phyloP scores from a whole-genome alignment of 2,329 filamentous ascomycete species.

The Neopestalotiopsis sp. region DNA sequence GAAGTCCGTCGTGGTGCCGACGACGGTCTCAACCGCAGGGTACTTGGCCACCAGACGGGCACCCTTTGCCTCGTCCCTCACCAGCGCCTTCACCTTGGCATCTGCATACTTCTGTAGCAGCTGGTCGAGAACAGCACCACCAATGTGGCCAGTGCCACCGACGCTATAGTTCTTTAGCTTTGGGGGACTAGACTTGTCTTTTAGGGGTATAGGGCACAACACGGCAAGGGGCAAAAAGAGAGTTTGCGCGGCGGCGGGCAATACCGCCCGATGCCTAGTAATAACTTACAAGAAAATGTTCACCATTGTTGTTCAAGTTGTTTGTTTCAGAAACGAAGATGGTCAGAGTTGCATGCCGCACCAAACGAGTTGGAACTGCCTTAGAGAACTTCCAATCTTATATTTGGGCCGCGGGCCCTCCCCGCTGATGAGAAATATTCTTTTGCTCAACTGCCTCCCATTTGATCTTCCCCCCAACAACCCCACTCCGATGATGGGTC shows the following conservation, averaged over 20 bases:
- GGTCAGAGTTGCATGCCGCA: neutral
- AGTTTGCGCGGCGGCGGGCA: no score
- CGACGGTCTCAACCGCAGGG: constrained; percentile 18
- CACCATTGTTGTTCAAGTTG: neutral
- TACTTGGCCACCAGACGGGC: constrained; percentile 21
- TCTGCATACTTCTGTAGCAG: constrained; percentile 20
- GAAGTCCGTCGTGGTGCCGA: constrained; percentile 19
- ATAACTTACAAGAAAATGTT: constrained; percentile 6
- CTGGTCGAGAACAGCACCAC: constrained; percentile 25
- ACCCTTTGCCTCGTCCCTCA: constrained; percentile 20
- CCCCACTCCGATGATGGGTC: neutral
- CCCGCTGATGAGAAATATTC: neutral
- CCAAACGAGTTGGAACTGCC: no score
- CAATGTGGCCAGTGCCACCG: constrained; percentile 25
- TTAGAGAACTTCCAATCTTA: neutral
- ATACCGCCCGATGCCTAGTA: neutral
- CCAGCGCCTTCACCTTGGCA: constrained; percentile 21
- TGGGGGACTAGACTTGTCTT: neutral
- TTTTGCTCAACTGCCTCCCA: neutral
- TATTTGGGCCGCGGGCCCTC: neutral
- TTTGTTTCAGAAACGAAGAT: neutral
- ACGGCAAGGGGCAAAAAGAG: neutral
- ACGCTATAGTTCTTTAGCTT: constrained; percentile 19
- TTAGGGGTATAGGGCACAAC: neutral
- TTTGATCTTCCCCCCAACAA: neutral